These are phyloP conservation scores for Elsinoe australis DNA, from an alignment of 2,329 filamentous ascomycete genomes.

Conservation along the genomic window DNA sequence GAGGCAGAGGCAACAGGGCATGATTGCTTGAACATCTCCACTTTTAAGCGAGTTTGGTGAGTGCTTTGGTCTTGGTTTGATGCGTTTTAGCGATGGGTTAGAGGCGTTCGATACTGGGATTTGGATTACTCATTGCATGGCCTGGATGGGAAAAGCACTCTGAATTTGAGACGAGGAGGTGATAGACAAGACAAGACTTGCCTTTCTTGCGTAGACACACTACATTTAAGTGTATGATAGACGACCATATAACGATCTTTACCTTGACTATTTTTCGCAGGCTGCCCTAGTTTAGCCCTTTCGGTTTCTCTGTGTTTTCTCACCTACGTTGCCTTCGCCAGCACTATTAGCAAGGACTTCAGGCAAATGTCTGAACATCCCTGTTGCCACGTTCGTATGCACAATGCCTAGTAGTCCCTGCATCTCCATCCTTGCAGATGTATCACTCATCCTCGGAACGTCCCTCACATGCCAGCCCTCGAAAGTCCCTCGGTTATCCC, in stretches of 20 bases:
- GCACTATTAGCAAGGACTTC: too few relatives aligned
- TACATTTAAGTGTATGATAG: slow-evolving; percentile 14
- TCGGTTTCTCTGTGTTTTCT: too few relatives aligned
- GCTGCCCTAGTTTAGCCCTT: too few relatives aligned
- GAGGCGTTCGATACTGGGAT: slow-evolving; percentile 2
- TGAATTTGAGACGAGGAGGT: neutral
- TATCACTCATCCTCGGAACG: slow-evolving; percentile 11
- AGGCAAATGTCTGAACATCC: neutral
- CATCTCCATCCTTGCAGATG: neutral
- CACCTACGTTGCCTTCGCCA: too few relatives aligned
- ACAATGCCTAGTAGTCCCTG: neutral
- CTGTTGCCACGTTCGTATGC: too few relatives aligned
- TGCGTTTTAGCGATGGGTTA: slow-evolving; percentile 13
- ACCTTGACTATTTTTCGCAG: neutral
- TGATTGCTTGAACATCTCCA: slow-evolving; percentile 4
- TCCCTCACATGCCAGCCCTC: neutral
- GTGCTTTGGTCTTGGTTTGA: neutral
- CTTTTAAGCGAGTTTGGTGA: neutral
- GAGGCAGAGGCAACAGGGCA: slow-evolving; percentile 34
- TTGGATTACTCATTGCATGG: neutral
- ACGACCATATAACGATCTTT: neutral
- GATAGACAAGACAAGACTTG: neutral
- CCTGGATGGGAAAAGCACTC: neutral
- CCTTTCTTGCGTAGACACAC: neutral
- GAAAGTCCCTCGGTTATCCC: slow-evolving; percentile 16